These are phyloP conservation scores for Falciphora oryzae DNA, from an alignment of 2,329 filamentous ascomycete genomes.

Conservation along the genomic window DNA sequence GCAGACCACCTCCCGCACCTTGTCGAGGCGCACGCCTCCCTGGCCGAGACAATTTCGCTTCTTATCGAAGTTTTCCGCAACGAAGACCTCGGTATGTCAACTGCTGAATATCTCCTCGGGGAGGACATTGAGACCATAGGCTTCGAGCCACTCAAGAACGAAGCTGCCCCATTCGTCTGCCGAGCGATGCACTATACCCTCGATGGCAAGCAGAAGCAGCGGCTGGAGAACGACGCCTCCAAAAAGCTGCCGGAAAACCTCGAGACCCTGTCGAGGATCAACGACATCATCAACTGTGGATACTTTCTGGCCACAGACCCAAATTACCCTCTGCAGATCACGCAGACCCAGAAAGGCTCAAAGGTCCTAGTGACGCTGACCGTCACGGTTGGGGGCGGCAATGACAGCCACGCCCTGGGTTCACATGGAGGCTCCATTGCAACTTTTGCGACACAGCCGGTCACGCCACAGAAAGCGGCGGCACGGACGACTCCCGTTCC, in stretches of 20 bases:
- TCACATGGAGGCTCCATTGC: background rate
- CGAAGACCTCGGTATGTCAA: constrained; percentile 25
- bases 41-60: constrained; percentile 42
- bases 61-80: constrained; percentile 40
- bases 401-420: background rate
- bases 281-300: constrained; percentile 18
- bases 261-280: constrained; percentile 17
- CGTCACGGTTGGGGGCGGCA: constrained; percentile 3
- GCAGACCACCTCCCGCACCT: constrained; percentile 39
- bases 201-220: constrained; percentile 19
- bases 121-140: constrained; percentile 46
- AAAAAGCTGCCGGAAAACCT: constrained; percentile 10
- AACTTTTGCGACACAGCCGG: background rate
- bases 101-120: constrained; percentile 41
- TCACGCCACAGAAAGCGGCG: constrained; percentile 1
- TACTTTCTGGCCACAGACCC: constrained; percentile 14
- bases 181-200: constrained; percentile 27
- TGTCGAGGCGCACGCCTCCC: constrained; percentile 38
- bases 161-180: constrained; percentile 22
- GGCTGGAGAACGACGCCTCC: constrained; percentile 14
- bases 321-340: constrained; percentile 15
- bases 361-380: constrained; percentile 12
- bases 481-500: background rate
- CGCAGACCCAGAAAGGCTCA: constrained; percentile 10
- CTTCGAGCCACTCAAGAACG: constrained; percentile 31